phyloP scores from a whole-genome alignment of 352 stramenopile species.

The Globisporangium camurandrum region DNA sequence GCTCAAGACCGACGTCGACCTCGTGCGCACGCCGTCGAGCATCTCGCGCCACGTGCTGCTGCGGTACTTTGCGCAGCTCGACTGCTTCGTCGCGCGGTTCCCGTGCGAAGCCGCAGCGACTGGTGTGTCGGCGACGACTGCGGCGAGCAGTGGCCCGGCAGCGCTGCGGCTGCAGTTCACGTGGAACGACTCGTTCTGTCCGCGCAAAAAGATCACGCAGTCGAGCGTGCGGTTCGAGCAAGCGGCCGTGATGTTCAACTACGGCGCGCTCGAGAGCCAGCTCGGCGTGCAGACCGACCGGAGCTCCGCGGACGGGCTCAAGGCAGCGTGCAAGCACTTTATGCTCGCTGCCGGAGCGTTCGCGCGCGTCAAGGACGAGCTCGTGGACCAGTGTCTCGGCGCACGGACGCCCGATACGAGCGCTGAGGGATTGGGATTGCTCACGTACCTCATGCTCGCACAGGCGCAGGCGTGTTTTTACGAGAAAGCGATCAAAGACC shows the following conservation, averaged over 20 bases:
- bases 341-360: constrained; percentile 80
- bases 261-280: constrained; percentile 75
- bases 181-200: constrained; percentile 90
- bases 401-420: constrained; percentile 52
- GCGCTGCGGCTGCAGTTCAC: constrained; percentile 65
- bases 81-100: constrained; percentile 58
- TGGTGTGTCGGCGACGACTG: neutral
- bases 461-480: constrained; percentile 89
- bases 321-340: constrained; percentile 78
- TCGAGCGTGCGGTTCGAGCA: constrained; percentile 64
- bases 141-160: constrained; percentile 1
- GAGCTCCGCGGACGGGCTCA: constrained; percentile 65
- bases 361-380: constrained; percentile 42
- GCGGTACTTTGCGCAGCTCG: constrained; percentile 71
- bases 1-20: constrained; percentile 59
- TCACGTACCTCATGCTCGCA: constrained; percentile 69
- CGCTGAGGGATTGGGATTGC: constrained; percentile 56
- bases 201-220: constrained; percentile 75
- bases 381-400: constrained; percentile 33
- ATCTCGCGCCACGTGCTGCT: constrained; percentile 63
- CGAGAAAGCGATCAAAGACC: constrained; percentile 87
- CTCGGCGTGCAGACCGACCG: constrained; percentile 76
- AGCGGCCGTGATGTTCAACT: constrained; percentile 84
- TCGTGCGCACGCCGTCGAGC: constrained; percentile 61
- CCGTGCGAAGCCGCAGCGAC: constrained; percentile 23